Evolutionary conservation across 2,329 filamentous ascomycete species (phyloP), one percentile per base, ranked within the genome.

Genomic region (Colletotrichum gigasporum): DNA sequence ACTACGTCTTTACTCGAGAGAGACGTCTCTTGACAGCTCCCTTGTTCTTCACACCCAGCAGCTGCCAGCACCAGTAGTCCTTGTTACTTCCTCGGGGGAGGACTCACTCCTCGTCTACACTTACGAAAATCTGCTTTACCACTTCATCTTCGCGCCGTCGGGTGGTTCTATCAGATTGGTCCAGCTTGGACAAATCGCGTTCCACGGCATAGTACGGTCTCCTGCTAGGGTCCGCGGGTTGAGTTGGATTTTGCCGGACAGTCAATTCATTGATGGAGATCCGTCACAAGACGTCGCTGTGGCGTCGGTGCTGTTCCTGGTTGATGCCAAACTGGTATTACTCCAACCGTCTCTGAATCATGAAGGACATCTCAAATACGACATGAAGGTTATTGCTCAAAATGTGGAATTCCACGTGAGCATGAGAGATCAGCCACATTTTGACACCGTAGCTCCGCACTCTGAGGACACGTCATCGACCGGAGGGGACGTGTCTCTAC

Each of bases 31-130:
- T 16, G 91, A 94, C 69, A 88, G 85, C 69, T 87, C 87, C 11
- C 88, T 91, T 18, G 83, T 92, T 24, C 84, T 97, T 71, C 91
- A 96, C 74, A 85, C 87, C 2, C 92, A 97, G 78, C 85, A 86
- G 52, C 85, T 99, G 61, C 89, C 92, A 6, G 90, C 94, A 3
- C 92, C 96, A 2, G 91, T 96, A n/a, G 94, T 98, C 14, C 86
- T 97, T 44, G 90, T 97, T 54, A 91, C 94, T 0, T 90, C 92
- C 0, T 96, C 94, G 2, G 96, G 95, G 35, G 92, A 97, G 70
- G 96, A 99, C 77, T 98, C 96, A 0, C 84, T 99, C 26, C 86
- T 99, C 30, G 95, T 97, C 10, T 99, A 99, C 76, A 99, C 96
- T 0, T 94, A 97, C 75, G 95, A 98, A 74, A 99, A 99, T 75